A percentile compares a stretch with the other conserved stretches of the same genome.
phyloP scores from a whole-genome alignment of 1,139 yeast genomes.

The Hansenula lynferdii region DNA sequence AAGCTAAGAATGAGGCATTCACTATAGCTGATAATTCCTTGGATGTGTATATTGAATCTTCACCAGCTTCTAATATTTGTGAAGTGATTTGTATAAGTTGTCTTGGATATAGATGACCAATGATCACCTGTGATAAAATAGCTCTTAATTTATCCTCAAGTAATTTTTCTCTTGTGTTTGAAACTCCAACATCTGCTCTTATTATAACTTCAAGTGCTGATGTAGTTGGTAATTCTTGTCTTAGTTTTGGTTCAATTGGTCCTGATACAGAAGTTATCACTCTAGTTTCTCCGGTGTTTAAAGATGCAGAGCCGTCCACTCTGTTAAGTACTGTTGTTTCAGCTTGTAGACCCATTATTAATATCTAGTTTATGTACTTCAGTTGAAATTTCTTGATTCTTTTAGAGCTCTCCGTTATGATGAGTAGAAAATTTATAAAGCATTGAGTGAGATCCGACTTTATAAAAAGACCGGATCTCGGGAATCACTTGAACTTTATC shows the following conservation, averaged over 20 bases:
- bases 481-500: too few relatives aligned
- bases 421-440: too few relatives aligned
- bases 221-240: constrained; percentile 81
- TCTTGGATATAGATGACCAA: constrained; percentile 72
- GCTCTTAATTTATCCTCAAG: constrained; percentile 68
- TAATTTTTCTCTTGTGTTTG: constrained; percentile 71
- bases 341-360: constrained; percentile 12
- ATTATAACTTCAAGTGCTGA: constrained; percentile 79
- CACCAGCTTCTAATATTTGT: constrained; percentile 70
- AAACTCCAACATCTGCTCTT: constrained; percentile 71
- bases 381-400: neutral
- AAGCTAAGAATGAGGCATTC: constrained; percentile 68
- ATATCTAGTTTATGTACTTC: neutral
- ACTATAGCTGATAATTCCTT: constrained; percentile 68
- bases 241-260: constrained; percentile 78
- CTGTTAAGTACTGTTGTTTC: constrained; percentile 36
- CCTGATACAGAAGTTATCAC: constrained; percentile 81
- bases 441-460: too few relatives aligned
- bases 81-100: constrained; percentile 81
- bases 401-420: neutral
- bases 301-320: constrained; percentile 79
- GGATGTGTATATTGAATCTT: constrained; percentile 31
- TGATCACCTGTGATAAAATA: constrained; percentile 56
- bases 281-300: constrained; percentile 45
- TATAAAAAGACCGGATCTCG: too few relatives aligned